Conservation (phyloP, 2,329 filamentous ascomycete species). For the Lizonia empirigonia region DNA sequence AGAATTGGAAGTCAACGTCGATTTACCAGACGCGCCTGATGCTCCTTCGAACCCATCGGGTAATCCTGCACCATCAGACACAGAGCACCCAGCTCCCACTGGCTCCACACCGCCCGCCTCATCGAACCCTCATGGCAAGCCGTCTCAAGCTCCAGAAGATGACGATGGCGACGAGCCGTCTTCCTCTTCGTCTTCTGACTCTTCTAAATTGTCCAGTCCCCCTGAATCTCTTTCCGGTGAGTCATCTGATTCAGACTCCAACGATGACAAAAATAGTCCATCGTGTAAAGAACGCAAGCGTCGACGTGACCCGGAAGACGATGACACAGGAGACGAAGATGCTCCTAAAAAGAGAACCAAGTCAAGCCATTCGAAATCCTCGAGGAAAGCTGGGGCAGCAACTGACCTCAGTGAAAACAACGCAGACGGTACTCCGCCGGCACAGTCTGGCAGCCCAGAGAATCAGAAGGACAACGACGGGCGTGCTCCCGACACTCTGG, state of each 20-base stretch:
- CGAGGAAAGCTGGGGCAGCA: not conserved
- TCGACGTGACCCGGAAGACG: not conserved
- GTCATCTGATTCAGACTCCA: not conserved
- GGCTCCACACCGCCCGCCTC: not conserved
- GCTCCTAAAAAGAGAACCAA: not conserved
- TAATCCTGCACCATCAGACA: no score
- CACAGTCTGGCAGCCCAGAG: not conserved
- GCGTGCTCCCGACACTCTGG: not conserved
- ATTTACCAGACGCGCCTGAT: no score
- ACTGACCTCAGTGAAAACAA: not conserved
- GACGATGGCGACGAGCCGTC: not conserved
- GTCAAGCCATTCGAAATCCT: no score
- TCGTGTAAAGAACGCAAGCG: no score
- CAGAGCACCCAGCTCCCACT: no score
- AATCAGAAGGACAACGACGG: not conserved
- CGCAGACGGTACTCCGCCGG: not conserved
- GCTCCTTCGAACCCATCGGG: no score
- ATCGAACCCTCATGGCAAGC: no score
- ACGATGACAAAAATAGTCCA: not conserved
- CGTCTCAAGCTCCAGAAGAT: not conserved
- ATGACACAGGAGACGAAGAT: not conserved
- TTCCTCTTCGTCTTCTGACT: not conserved
- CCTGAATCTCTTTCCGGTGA: not conserved
- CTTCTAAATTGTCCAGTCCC: not conserved
- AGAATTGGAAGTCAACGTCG: no score